phyloP scores from a whole-genome alignment of 2,329 filamentous ascomycete genomes.

The Hymenoscyphus fructigenus region DNA sequence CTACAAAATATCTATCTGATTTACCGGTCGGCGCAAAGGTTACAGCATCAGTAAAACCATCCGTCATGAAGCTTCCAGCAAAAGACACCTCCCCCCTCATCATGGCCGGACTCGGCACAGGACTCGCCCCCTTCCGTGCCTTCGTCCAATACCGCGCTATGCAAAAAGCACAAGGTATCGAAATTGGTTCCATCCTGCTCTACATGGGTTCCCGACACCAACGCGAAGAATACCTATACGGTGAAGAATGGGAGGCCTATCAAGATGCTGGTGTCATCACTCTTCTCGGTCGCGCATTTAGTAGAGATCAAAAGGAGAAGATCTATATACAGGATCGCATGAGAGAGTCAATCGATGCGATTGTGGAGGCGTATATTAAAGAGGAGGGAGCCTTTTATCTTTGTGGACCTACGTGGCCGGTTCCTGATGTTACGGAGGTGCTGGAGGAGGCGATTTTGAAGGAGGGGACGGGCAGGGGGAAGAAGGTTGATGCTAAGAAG shows the following conservation, averaged over 20 bases:
- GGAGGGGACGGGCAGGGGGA: conserved; percentile 67
- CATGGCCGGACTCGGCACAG: conserved; percentile 98
- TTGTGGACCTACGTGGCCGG: conserved; percentile 96
- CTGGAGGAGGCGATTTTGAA: conserved; percentile 85
- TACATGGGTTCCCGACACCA: conserved; percentile 98
- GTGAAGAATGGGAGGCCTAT: conserved; percentile 99
- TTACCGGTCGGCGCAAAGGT: conserved; percentile 75
- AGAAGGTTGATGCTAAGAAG: conserved; percentile 82
- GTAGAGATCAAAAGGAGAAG: conserved; percentile 94
- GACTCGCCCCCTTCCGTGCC: conserved; percentile 96
- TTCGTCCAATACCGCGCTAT: conserved; percentile 98
- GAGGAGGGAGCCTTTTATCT: conserved; percentile 94
- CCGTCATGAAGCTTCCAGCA: conserved; percentile 96
- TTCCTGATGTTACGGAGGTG: conserved; percentile 93
- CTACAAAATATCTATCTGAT: conserved; percentile 81
- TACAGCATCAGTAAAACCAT: conserved; percentile 94
- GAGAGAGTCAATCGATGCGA: conserved; percentile 80
- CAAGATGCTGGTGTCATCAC: conserved; percentile 94
- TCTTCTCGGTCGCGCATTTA: conserved; percentile 89
- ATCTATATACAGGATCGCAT: conserved; percentile 99
- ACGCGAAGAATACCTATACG: conserved; percentile 97
- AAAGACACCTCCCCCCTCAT: conserved; percentile 90
- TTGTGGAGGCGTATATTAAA: conserved; percentile 81
- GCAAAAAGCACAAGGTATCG: conserved; percentile 95
- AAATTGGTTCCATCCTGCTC: conserved; percentile 87